phyloP scores from a whole-genome alignment of 768 basidiomycete genomes.

The Cyclocybe aegerita region DNA sequence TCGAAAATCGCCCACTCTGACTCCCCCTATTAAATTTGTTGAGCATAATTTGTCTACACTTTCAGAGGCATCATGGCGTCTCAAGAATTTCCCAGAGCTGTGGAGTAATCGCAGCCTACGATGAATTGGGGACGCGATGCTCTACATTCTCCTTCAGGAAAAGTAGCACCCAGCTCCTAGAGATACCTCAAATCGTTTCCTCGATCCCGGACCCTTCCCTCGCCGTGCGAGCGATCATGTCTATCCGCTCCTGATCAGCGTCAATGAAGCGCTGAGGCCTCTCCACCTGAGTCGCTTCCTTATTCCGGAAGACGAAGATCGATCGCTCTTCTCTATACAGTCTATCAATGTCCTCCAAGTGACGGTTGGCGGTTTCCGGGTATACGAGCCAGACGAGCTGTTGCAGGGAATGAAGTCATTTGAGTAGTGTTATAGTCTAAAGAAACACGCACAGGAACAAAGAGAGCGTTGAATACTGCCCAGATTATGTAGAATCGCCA shows the following conservation, averaged over 20 bases:
- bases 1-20: too few species aligned
- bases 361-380: constrained; percentile 49
- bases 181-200: constrained; percentile 24
- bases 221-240: constrained; percentile 12
- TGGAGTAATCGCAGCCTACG: too few species aligned
- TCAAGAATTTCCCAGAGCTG: too few species aligned
- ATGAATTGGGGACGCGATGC: too few species aligned
- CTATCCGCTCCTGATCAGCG: constrained; percentile 28
- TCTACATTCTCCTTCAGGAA: too few species aligned
- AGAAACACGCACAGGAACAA: constrained; percentile 41
- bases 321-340: constrained; percentile 44
- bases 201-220: background rate
- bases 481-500: constrained; percentile 53
- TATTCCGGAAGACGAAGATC: constrained; percentile 40
- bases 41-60: too few species aligned
- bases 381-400: constrained; percentile 47
- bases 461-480: constrained; percentile 46
- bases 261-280: constrained; percentile 44
- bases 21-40: too few species aligned
- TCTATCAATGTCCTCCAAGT: constrained; percentile 49
- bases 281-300: constrained; percentile 41
- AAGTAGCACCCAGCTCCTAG: constrained; percentile 3
- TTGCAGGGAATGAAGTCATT: background rate
- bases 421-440: background rate
- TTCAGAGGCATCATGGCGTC: too few species aligned